Evolutionary conservation across 2,329 filamentous ascomycete genomes (phyloP), one percentile per base, ranked within the genome.

Genomic region (Curvularia hawaiiensis): DNA sequence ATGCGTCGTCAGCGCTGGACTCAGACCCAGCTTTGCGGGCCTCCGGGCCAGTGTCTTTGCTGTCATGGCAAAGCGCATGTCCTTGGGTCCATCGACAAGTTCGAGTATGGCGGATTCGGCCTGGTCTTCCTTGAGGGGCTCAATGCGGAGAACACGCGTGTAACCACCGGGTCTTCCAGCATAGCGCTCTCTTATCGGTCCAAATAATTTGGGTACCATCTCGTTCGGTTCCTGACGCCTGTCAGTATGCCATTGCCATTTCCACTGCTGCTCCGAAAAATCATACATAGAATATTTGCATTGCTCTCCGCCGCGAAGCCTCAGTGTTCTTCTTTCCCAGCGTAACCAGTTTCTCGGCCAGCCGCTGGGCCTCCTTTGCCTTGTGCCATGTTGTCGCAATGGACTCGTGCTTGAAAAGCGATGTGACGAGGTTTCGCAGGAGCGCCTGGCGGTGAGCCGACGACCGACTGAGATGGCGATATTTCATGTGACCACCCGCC

Each of bases 331-430:
- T 90, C 85, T 98, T 99, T 20, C 91, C 94, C 68, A 97, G 78
- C 4, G 93, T 97, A 71, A 99, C 93, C 66, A 98, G 83, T 82
- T 96, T 96, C 75, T 99, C 95, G 8, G 93, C 95, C 67, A 98
- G 78, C 43, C 91, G 85, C 80, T 99, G 95, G 20, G 95, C 91
- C 81, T 99, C 95, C 80, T 98, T 99, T 47, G 95, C 95, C 80
- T 98, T 98, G 76, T 90, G 88, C 84, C 90, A 97, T 79, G 95
- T 97, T 50, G 95, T 99, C 63, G 89, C 88, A 80, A 99, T 96
- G 62, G 91, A 88, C 82, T 99, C 95, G 78, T 96, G 88, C 78
- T 91, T 85, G 80, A 99, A 90, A 66, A 99, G 90, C 53, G 94
- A 95, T 66, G 94, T 97, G 76, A 98, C 93, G 60, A 99, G 84